These are phyloP conservation scores for Lipomyces sp. DNA, from an alignment of 805 yeast genomes.

Conservation along the genomic window DNA sequence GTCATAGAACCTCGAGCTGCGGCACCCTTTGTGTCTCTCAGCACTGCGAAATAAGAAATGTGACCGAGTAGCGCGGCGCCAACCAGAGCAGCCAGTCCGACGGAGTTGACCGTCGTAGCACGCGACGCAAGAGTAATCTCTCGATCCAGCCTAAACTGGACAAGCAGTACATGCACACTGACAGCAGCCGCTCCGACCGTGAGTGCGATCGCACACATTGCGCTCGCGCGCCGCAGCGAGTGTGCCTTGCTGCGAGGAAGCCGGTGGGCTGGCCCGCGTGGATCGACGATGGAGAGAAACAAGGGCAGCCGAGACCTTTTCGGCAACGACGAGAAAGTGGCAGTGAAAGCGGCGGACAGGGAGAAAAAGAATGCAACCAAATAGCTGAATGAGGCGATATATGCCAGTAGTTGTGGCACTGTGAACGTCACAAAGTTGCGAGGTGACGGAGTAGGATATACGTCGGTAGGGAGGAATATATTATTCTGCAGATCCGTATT, in stretches of 20 bases:
- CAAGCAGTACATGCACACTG: neutral
- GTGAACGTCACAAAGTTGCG: neutral
- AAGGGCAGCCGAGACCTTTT: neutral
- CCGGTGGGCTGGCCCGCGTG: neutral
- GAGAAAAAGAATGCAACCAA: conserved; percentile 11
- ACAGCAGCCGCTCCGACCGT: conserved; percentile 7
- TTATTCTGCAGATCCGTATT: conserved; percentile 16
- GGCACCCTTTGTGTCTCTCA: too few relatives aligned
- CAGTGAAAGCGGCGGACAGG: neutral
- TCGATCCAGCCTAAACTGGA: conserved; percentile 5
- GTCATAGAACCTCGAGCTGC: too few relatives aligned
- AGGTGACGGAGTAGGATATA: conserved; percentile 9
- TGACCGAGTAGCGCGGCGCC: neutral
- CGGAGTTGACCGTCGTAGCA: conserved; percentile 1
- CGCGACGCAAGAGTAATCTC: conserved; percentile 9
- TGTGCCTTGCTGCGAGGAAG: neutral
- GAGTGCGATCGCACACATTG: conserved; percentile 2
- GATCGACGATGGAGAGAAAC: neutral
- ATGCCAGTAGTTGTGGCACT: conserved; percentile 11
- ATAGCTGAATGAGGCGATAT: conserved; percentile 5
- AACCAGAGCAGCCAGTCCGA: conserved; percentile 1
- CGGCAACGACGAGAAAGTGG: neutral
- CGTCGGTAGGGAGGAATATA: conserved; percentile 12
- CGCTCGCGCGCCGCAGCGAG: conserved; percentile 4
- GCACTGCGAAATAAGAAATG: neutral